phyloP scores from a whole-genome alignment of 352 stramenopile species.

The Phytophthora nicotianae region DNA sequence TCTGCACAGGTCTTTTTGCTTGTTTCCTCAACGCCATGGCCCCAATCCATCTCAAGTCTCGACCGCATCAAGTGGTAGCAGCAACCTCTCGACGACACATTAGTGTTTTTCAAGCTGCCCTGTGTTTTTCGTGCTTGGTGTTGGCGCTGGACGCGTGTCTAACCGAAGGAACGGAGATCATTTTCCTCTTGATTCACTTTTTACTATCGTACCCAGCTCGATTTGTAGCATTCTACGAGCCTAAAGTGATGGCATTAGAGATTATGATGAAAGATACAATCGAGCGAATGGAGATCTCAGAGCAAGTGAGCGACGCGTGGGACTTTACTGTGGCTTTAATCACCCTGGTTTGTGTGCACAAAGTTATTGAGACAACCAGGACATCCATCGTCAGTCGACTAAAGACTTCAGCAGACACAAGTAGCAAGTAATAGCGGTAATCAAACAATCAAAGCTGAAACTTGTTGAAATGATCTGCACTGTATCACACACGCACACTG shows the following conservation, averaged over 20 bases:
- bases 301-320: constrained; percentile 37
- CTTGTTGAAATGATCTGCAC: too few species aligned
- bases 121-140: constrained; percentile 6
- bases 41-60: background rate
- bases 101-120: background rate
- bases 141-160: constrained; percentile 12
- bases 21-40: background rate
- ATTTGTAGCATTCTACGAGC: constrained; percentile 41
- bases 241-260: constrained; percentile 29
- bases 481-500: too few species aligned
- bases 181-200: constrained; percentile 22
- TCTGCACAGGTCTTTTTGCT: background rate
- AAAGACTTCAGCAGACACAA: constrained; percentile 3
- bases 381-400: constrained; percentile 8
- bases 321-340: constrained; percentile 41
- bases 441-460: too few species aligned
- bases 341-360: constrained; percentile 39
- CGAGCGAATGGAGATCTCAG: constrained; percentile 27
- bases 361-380: constrained; percentile 36
- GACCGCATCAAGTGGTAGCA: background rate
- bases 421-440: background rate
- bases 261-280: constrained; percentile 1
- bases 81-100: background rate
- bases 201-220: constrained; percentile 29
- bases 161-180: background rate